Conservation (phyloP, 192 early-diverging fungal species). For the Coemansia sp. region DNA sequence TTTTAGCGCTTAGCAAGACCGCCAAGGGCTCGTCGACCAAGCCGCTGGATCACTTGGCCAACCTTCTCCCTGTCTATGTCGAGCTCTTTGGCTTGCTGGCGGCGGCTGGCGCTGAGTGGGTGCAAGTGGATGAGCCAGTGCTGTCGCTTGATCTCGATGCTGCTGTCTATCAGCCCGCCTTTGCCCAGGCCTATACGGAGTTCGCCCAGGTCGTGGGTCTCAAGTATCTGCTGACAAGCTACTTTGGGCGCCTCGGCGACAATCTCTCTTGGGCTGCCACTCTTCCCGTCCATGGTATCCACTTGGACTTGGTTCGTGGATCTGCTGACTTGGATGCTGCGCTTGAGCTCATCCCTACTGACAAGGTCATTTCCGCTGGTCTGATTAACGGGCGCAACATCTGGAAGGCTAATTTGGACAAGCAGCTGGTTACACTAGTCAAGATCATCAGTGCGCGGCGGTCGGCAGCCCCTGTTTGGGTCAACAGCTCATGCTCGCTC, state of each 20-base stretch:
- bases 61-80: conserved; percentile 78
- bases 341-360: conserved; percentile 57
- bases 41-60: conserved; percentile 70
- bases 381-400: conserved; percentile 96
- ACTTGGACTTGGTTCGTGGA: conserved; percentile 88
- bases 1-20: conserved; percentile 82
- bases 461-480: conserved; percentile 64
- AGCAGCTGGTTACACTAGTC: conserved; percentile 65
- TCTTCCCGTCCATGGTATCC: conserved; percentile 80
- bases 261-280: conserved; percentile 71
- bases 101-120: conserved; percentile 82
- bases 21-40: conserved; percentile 72
- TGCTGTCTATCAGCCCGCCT: conserved; percentile 78
- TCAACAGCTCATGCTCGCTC: conserved; percentile 89
- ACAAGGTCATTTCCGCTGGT: conserved; percentile 84
- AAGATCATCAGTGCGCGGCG: conserved; percentile 58
- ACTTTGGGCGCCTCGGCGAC: conserved; percentile 83
- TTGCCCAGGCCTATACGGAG: conserved; percentile 31
- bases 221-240: conserved; percentile 79
- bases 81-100: conserved; percentile 73
- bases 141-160: conserved; percentile 80
- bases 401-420: conserved; percentile 88
- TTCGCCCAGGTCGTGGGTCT: conserved; percentile 36
- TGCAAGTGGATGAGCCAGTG: conserved; percentile 96
- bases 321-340: conserved; percentile 76